A percentile compares a stretch with the other conserved stretches of the same genome.
These are phyloP conservation scores for Schwanniomyces sp. DNA, from an alignment of 805 yeast genomes.

Conservation along the genomic window DNA sequence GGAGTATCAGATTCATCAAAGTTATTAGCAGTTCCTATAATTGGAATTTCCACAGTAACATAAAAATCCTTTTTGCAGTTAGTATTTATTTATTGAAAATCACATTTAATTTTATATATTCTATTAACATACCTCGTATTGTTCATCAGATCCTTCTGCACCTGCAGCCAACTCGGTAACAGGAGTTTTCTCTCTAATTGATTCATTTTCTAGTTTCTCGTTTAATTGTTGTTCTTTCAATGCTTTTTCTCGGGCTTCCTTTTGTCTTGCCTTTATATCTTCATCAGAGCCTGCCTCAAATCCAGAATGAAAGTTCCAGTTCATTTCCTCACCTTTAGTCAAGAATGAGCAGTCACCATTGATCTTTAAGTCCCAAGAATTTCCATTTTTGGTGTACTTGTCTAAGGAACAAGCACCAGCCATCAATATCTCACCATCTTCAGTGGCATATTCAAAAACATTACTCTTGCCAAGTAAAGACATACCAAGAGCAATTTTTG, in stretches of 20 bases:
- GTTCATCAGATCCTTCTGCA: constrained; percentile 13
- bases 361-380: constrained; percentile 58
- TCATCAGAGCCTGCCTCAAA: constrained; percentile 91
- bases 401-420: constrained; percentile 89
- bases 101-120: constrained; percentile 1
- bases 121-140: constrained; percentile 25
- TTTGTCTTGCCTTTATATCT: constrained; percentile 62
- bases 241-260: constrained; percentile 8
- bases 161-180: constrained; percentile 16
- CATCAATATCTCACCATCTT: constrained; percentile 42
- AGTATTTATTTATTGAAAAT: constrained; percentile 10
- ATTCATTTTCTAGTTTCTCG: constrained; percentile 51
- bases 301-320: constrained; percentile 78
- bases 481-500: constrained; percentile 86
- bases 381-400: constrained; percentile 37
- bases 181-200: constrained; percentile 14
- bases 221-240: constrained; percentile 44
- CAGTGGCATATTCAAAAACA: constrained; percentile 53
- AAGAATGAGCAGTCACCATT: constrained; percentile 78
- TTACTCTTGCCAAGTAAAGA: constrained; percentile 55
- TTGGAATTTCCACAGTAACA: constrained; percentile 34
- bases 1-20: constrained; percentile 8
- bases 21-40: constrained; percentile 11
- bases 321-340: constrained; percentile 83
- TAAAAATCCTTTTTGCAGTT: constrained; percentile 33